Evolutionary conservation across 2,329 filamentous ascomycete species (phyloP).

Genomic region (Fusarium equiseti): DNA sequence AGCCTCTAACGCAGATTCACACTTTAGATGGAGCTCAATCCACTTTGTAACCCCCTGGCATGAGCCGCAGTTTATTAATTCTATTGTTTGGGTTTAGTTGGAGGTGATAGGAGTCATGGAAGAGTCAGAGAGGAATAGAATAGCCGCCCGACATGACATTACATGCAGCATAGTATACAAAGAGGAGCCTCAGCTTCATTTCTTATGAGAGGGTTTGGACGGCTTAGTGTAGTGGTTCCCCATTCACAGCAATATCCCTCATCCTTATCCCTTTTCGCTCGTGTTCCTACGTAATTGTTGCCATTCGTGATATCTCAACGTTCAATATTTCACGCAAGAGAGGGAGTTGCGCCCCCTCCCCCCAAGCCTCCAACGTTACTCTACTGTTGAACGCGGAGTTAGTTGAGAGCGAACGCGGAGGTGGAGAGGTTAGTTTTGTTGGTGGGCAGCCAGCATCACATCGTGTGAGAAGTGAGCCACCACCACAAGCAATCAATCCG

Average conservation of each 20-base stretch:
- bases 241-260: slow-evolving; percentile 37
- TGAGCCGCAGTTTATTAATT: slow-evolving; percentile 25
- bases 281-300: slow-evolving; percentile 38
- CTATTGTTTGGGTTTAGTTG: slow-evolving; percentile 9
- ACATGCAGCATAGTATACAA: slow-evolving; percentile 21
- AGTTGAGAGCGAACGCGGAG: neutral
- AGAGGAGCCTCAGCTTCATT: slow-evolving; percentile 24
- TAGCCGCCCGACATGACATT: slow-evolving; percentile 25
- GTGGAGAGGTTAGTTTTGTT: neutral
- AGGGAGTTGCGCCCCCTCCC: neutral
- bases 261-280: slow-evolving; percentile 37
- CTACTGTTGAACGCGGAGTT: slow-evolving; percentile 6
- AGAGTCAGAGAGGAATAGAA: slow-evolving; percentile 11
- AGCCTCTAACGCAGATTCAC: slow-evolving; percentile 29
- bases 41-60: slow-evolving; percentile 34
- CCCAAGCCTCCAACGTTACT: slow-evolving; percentile 2
- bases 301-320: slow-evolving; percentile 21
- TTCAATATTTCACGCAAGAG: slow-evolving; percentile 28
- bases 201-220: neutral
- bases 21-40: slow-evolving; percentile 19
- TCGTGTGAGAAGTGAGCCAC: slow-evolving; percentile 28
- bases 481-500: slow-evolving; percentile 22
- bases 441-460: slow-evolving; percentile 30
- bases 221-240: slow-evolving; percentile 6
- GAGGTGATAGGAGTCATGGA: slow-evolving; percentile 3